Conservation (phyloP, 2,329 filamentous ascomycete species). For the Sclerotinia subarctica region DNA sequence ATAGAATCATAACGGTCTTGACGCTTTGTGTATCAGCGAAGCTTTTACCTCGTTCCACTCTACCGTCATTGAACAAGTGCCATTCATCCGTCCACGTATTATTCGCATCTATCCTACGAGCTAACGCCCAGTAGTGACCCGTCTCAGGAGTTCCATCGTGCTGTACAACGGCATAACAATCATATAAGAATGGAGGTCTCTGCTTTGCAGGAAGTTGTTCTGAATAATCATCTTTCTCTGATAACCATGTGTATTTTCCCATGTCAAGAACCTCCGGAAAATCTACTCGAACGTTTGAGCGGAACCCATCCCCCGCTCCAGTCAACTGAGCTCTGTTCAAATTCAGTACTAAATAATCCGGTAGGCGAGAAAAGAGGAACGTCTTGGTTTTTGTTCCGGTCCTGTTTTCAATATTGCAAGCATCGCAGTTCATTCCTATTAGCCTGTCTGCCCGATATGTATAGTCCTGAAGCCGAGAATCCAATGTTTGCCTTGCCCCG, state of each 20-base stretch:
- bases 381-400: neutral
- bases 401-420: neutral
- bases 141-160: neutral
- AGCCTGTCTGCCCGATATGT: too few species aligned
- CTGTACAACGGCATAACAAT: conserved; percentile 14
- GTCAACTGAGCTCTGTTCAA: too few species aligned
- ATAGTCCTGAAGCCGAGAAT: neutral
- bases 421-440: conserved; percentile 5
- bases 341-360: neutral
- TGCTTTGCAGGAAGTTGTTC: conserved; percentile 8
- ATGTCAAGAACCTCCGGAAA: conserved; percentile 16
- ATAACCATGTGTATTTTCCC: conserved; percentile 17
- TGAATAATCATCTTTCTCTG: conserved; percentile 4
- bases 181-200: conserved; percentile 17
- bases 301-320: too few species aligned
- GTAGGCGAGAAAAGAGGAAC: neutral
- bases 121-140: conserved; percentile 17
- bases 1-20: neutral
- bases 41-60: neutral
- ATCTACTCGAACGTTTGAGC: neutral
- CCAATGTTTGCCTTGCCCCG: neutral
- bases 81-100: conserved; percentile 13
- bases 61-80: conserved; percentile 18
- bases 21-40: conserved; percentile 15
- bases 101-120: conserved; percentile 15